Evolutionary conservation across 257 asterid genomes (phyloP), one percentile per base, ranked within the genome.

Genomic region (Handroanthus guayacan): DNA sequence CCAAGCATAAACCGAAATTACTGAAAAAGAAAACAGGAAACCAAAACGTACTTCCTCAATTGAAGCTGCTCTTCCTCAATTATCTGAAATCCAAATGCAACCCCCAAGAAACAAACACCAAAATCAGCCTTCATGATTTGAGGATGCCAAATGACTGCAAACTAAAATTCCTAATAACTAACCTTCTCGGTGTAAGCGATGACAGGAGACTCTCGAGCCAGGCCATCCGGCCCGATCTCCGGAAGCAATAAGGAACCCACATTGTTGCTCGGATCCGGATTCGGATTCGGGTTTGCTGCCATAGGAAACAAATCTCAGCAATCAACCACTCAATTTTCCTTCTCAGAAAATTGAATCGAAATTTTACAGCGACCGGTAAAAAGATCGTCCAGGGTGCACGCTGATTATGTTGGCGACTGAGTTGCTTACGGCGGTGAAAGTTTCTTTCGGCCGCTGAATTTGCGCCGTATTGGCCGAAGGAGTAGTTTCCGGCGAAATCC

Each of bases 141-240:
- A 16, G 48, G 63, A 5, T 34, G 20, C 20, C 6, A 54, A 57
- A 38, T 31, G 16, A 72, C 43, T 7, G 60, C 8, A 48, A 72
- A 67, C 38, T 47, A 44, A 43, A 72, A 70, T 55, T 62, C 55
- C 57, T 16, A 67, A 60, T 55, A 13, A 7, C 37, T 9, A 14
- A 90, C 98, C 96, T 81, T 81, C 79, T 93, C 97, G 54, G 99
- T 85, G 87, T 95, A 93, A 69, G 98, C 92, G 76, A 95, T 95
- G 79, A 80, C 87, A 5, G 97, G 95, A 73, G 87, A 78, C 77
- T 95, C 97, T 11, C 89, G 88, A 31, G 88, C 89, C 55, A 93
- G 69, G 43, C 99, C 98, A 80, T 92, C 99, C 41, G 98, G 93
- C 63, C 97, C 99, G 88, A 95, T 95, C 87, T 92, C 97, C 71